A percentile compares a stretch with the other conserved stretches of the same genome.
Conservation (phyloP, 192 early-diverging fungal genomes). For the Coemansia sp. region DNA sequence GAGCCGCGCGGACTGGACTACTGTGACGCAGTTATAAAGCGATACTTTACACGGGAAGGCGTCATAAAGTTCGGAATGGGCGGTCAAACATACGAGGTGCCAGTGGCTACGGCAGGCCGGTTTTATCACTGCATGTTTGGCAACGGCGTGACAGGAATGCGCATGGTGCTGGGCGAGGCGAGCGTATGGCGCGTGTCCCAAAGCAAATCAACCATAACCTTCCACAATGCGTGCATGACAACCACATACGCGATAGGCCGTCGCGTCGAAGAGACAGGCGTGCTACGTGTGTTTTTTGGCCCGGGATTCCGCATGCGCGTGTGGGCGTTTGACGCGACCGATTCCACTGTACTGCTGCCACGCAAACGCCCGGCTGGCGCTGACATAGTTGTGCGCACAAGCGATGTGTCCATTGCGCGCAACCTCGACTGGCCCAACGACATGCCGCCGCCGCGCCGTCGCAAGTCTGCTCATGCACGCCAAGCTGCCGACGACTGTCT, state of each 20-base stretch:
- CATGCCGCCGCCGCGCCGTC: slow-evolving; percentile 17
- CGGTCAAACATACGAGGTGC: slow-evolving; percentile 38
- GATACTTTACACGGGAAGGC: slow-evolving; percentile 18
- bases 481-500: slow-evolving; percentile 44
- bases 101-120: slow-evolving; percentile 27
- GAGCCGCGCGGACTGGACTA: slow-evolving; percentile 16
- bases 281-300: slow-evolving; percentile 36
- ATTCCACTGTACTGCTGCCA: slow-evolving; percentile 28
- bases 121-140: slow-evolving; percentile 46
- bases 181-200: slow-evolving; percentile 7
- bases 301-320: slow-evolving; percentile 29
- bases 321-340: slow-evolving; percentile 36
- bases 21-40: slow-evolving; percentile 21
- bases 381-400: slow-evolving; percentile 25
- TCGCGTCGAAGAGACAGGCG: slow-evolving; percentile 40
- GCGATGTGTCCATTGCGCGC: slow-evolving; percentile 37
- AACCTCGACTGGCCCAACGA: slow-evolving; percentile 44
- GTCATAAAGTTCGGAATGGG: slow-evolving; percentile 34
- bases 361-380: slow-evolving; percentile 30
- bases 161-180: slow-evolving; percentile 32
- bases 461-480: slow-evolving; percentile 39
- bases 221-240: slow-evolving; percentile 34
- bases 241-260: slow-evolving; percentile 37
- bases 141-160: slow-evolving; percentile 29
- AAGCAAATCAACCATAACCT: slow-evolving; percentile 15